phyloP scores from a whole-genome alignment of 1,284 basidiomycete genomes.

The Puccinia horiana region DNA sequence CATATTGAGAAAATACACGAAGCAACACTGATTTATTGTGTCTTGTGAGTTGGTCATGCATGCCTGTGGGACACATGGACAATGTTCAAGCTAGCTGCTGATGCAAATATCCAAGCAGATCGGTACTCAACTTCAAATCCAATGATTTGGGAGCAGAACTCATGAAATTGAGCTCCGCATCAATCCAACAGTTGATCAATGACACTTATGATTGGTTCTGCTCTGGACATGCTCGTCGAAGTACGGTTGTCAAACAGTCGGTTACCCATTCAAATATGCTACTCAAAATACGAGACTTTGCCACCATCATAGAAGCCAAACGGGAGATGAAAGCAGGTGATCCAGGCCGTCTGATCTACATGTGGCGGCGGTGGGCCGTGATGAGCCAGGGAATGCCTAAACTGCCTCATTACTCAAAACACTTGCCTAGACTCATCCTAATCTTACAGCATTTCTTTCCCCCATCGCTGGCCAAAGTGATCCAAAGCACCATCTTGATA shows the following conservation, averaged over 20 bases:
- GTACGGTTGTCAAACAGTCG: background rate
- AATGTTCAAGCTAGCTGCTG: no score
- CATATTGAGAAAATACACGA: no score
- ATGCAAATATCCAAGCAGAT: no score
- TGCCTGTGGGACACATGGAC: no score
- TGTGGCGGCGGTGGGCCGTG: background rate
- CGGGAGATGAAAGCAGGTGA: background rate
- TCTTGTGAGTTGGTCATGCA: no score
- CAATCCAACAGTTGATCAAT: background rate
- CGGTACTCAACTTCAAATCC: background rate
- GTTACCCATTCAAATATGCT: background rate
- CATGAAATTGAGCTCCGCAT: background rate
- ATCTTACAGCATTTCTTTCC: background rate
- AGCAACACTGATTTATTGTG: no score
- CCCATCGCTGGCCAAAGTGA: background rate
- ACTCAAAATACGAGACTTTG: background rate
- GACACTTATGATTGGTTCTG: background rate
- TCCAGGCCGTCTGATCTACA: background rate
- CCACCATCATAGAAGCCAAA: background rate
- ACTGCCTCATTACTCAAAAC: background rate
- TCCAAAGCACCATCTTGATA: background rate
- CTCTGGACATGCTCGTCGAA: background rate
- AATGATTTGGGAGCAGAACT: background rate
- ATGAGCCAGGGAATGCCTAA: background rate
- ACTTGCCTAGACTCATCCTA: background rate